Base-by-base conservation (phyloP, 352 stramenopile species). In the Globisporangium paddicum region DNA sequence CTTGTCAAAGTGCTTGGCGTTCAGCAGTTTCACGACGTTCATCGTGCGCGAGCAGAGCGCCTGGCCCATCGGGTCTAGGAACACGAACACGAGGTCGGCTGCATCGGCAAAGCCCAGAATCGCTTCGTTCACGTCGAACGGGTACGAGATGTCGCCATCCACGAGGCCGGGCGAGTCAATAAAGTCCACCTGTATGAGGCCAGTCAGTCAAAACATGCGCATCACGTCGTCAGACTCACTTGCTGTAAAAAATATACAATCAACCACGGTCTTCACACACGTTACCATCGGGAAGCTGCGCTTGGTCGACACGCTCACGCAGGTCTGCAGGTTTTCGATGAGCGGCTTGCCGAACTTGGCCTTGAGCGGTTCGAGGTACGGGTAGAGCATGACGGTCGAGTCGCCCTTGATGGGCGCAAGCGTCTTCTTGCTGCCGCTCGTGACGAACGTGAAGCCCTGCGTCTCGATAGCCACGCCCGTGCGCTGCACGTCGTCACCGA, bases 111-210 rank as follows among this genome's bases (percentile, higher is more conserved):
- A 71, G 18, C 69, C 59, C 21, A 84, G 62, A 25, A 89, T 82
- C 37, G 75, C 76, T 28, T 77, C 73, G 47, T 87, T 85, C 40
- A 87, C 74, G 59, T 88, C 69, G 55, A 89, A 90, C 30, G 75
- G 75, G 42, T 90, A 90, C 60, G 71, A 71, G 42, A 90, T 79
- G 55, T 84, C 75, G 46, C 78, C 80, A 34, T 87, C 80, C 32
- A 90, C 80, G 5, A 90, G 67, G 0, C 80, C 80, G 2, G 80
- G 80, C 5, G 77, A 89, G 50, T 90, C 80, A 49, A 88, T 89
- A 64, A 90, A 87, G 49, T 87, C 78, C 19, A 90, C 76, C 58
- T 73, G 23, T 16, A n/a, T n/a, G n/a, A n/a, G n/a, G n/a, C n/a
- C 25, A 34, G 28, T 6, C 28, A 32, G 21, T 7, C 25, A 11